Evolutionary conservation across 2,329 filamentous ascomycete genomes (phyloP).

Genomic region (Ceratocystis lukuohia): DNA sequence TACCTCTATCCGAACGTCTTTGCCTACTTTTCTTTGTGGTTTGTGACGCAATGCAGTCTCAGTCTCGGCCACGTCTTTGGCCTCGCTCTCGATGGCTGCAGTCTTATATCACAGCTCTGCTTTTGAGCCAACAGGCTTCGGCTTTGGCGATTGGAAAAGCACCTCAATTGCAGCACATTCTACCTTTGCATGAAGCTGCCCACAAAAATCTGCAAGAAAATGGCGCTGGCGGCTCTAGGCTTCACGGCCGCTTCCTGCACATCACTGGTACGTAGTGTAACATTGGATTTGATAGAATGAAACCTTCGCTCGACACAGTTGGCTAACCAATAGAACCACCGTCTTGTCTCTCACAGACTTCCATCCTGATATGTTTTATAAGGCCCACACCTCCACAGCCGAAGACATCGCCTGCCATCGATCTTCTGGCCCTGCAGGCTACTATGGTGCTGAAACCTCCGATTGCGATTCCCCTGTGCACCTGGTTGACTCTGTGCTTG

Average conservation of each 20-base stretch:
- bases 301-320: constrained; percentile 17
- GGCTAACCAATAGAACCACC: neutral
- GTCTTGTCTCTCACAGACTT: constrained; percentile 47
- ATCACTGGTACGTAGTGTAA: constrained; percentile 55
- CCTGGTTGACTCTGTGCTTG: constrained; percentile 76
- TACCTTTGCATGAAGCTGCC: neutral
- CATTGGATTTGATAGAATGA: constrained; percentile 2
- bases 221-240: constrained; percentile 18
- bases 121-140: constrained; percentile 12
- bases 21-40: neutral
- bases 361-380: constrained; percentile 83
- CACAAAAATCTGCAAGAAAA: neutral
- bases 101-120: constrained; percentile 10
- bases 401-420: constrained; percentile 64
- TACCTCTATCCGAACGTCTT: neutral
- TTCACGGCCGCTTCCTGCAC: constrained; percentile 70
- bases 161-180: neutral
- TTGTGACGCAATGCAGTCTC: neutral
- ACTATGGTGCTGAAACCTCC: constrained; percentile 72
- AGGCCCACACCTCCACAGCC: constrained; percentile 58
- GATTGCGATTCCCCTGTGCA: constrained; percentile 76
- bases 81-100: constrained; percentile 4
- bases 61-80: constrained; percentile 12
- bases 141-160: constrained; percentile 8
- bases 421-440: constrained; percentile 60